Conservation (phyloP, 768 basidiomycete species). For the Kwoniella sp. region DNA sequence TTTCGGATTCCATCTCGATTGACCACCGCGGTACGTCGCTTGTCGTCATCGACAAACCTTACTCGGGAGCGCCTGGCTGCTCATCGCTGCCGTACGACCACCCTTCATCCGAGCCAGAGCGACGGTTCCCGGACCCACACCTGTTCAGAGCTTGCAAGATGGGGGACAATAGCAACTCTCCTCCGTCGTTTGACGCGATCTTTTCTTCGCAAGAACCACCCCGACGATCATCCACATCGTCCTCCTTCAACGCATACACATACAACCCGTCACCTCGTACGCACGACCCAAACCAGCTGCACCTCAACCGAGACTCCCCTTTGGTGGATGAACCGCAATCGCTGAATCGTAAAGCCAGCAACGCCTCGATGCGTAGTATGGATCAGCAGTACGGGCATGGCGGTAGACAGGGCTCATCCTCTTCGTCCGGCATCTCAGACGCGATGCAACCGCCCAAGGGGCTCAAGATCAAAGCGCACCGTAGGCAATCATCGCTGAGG, state of each 20-base stretch:
- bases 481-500: slow-evolving; percentile 9
- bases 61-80: too few relatives aligned
- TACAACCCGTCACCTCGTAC: slow-evolving; percentile 1
- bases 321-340: slow-evolving; percentile 30
- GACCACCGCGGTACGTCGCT: too few relatives aligned
- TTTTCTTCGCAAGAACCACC: slow-evolving; percentile 26
- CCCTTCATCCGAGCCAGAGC: too few relatives aligned
- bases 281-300: neutral
- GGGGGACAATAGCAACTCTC: slow-evolving; percentile 9
- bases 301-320: neutral
- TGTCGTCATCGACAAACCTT: too few relatives aligned
- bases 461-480: neutral
- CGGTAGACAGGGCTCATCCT: too few relatives aligned
- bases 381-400: too few relatives aligned
- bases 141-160: too few relatives aligned
- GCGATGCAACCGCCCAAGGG: too few relatives aligned
- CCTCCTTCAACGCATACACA: slow-evolving; percentile 14
- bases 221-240: slow-evolving; percentile 9
- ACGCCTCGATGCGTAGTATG: slow-evolving; percentile 15
- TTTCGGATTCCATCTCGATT: too few relatives aligned
- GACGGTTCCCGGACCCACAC: too few relatives aligned
- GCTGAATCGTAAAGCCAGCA: slow-evolving; percentile 12
- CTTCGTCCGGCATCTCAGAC: too few relatives aligned
- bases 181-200: slow-evolving; percentile 29
- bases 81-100: too few relatives aligned